Conservation (phyloP, 306 rosid genomes). For the Cicer cuneatum region DNA sequence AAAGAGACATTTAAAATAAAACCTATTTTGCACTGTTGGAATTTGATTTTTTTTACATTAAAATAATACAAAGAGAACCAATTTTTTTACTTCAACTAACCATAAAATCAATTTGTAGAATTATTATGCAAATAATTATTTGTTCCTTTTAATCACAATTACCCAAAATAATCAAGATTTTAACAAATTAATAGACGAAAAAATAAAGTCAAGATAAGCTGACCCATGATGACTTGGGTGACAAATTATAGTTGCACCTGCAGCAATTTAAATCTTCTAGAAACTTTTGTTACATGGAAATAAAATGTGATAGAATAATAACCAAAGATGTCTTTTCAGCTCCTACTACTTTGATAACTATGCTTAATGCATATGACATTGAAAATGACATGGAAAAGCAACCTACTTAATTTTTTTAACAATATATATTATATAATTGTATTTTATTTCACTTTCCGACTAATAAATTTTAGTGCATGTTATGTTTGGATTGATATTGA, state of each 20-base stretch:
- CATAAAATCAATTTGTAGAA: background rate
- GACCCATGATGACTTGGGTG: constrained; percentile 61
- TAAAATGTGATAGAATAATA: constrained; percentile 37
- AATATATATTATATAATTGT: background rate
- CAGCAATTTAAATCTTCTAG: constrained; percentile 62
- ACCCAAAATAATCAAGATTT: constrained; percentile 34
- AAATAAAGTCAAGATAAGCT: constrained; percentile 37
- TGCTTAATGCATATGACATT: constrained; percentile 44
- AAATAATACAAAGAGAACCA: background rate
- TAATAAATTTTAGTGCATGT: too few relatives aligned
- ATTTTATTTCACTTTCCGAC: too few relatives aligned
- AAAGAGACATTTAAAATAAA: too few relatives aligned
- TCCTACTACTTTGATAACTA: constrained; percentile 53
- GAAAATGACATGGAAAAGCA: constrained; percentile 43
- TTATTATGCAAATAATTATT: background rate
- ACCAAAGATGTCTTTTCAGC: constrained; percentile 50
- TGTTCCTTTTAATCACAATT: constrained; percentile 24
- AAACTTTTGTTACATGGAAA: constrained; percentile 50
- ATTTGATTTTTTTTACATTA: background rate
- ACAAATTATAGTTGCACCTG: constrained; percentile 41
- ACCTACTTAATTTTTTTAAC: background rate
- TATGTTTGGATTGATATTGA: too few relatives aligned
- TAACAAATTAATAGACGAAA: constrained; percentile 8
- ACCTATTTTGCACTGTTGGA: background rate
- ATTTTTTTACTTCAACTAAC: background rate